These are phyloP conservation scores for Neostapfia colusana DNA, from an alignment of 176 grass and related monocot species.

Conservation along the genomic window DNA sequence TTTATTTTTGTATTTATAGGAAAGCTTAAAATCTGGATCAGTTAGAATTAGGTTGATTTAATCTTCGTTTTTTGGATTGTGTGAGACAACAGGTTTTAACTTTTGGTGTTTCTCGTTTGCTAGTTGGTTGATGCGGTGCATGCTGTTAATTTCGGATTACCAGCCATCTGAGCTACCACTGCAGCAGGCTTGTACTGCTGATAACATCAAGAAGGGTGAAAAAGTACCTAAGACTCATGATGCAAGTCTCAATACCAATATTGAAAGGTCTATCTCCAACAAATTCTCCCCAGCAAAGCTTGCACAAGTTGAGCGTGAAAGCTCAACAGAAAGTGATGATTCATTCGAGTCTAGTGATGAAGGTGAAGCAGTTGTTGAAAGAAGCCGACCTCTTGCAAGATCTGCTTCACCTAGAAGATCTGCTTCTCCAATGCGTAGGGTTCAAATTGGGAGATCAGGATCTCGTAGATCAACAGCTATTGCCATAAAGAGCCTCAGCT, in stretches of 20 bases:
- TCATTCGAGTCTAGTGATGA: conserved; percentile 60
- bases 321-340: conserved; percentile 62
- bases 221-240: conserved; percentile 29
- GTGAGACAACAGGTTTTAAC: conserved; percentile 34
- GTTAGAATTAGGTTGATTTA: conserved; percentile 24
- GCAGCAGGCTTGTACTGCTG: conserved; percentile 17
- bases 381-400: conserved; percentile 80
- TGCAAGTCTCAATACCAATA: conserved; percentile 29
- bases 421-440: conserved; percentile 93
- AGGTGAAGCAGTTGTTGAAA: conserved; percentile 70
- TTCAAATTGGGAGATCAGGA: conserved; percentile 96
- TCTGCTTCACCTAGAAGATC: conserved; percentile 93
- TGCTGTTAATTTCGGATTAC: conserved; percentile 54
- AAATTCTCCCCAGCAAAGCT: conserved; percentile 81
- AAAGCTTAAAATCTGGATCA: conserved; percentile 11
- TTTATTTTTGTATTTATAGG: no score
- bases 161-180: conserved; percentile 29
- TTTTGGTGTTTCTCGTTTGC: conserved; percentile 43
- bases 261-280: conserved; percentile 39
- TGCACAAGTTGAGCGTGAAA: conserved; percentile 91
- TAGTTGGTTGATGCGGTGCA: conserved; percentile 67
- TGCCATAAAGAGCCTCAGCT: conserved; percentile 88
- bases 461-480: conserved; percentile 88
- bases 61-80: neutral
- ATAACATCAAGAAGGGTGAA: conserved; percentile 38